phyloP scores from a whole-genome alignment of 768 basidiomycete species.

The Phaeolepiota aurea region DNA sequence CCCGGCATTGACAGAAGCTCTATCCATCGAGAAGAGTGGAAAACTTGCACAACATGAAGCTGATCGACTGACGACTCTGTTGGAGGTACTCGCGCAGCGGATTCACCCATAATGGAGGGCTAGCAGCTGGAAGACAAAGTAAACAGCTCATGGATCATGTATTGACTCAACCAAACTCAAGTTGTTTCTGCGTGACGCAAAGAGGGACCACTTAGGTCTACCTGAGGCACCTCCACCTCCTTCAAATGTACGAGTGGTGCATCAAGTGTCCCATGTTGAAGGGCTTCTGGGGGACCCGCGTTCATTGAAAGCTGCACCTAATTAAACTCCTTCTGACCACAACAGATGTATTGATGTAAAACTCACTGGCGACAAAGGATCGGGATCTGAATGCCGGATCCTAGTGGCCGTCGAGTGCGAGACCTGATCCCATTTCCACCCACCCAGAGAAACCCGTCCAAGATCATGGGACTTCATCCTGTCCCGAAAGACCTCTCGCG shows the following conservation, averaged over 20 bases:
- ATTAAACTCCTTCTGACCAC: neutral
- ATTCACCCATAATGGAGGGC: slow-evolving; percentile 22
- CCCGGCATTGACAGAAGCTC: slow-evolving; percentile 72
- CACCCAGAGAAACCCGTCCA: slow-evolving; percentile 31
- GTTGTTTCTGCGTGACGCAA: too few species aligned
- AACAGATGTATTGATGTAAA: too few species aligned
- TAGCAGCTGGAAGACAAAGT: too few species aligned
- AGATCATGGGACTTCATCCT: slow-evolving; percentile 29
- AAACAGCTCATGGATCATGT: too few species aligned
- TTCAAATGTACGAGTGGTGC: too few species aligned
- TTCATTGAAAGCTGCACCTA: too few species aligned
- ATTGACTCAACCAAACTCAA: too few species aligned
- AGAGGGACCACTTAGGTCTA: too few species aligned
- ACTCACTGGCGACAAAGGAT: neutral
- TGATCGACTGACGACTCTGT: slow-evolving; percentile 39
- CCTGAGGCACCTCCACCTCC: too few species aligned
- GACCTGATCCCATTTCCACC: slow-evolving; percentile 17
- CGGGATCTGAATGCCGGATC: neutral
- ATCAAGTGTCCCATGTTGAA: too few species aligned
- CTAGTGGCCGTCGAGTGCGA: neutral
- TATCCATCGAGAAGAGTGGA: slow-evolving; percentile 58
- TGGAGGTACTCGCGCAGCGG: slow-evolving; percentile 42
- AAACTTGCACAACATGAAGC: slow-evolving; percentile 57
- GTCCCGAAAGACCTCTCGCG: slow-evolving; percentile 22
- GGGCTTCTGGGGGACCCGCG: too few species aligned